Conservation (phyloP, 805 yeast species). For the Huiozyma sinensis region DNA sequence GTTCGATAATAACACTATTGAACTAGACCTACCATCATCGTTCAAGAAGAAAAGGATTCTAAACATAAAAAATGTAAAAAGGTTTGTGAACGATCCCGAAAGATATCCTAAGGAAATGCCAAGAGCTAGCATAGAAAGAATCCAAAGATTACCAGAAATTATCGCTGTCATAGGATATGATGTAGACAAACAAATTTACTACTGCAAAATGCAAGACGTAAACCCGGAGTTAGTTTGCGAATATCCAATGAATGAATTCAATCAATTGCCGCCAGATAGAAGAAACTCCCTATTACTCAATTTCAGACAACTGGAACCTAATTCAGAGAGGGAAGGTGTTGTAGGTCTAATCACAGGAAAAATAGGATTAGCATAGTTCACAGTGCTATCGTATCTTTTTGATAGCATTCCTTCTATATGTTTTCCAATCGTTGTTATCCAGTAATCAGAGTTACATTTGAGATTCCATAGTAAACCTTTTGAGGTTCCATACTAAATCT, state of each 20-base stretch:
- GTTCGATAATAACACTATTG: constrained; percentile 4
- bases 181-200: not conserved
- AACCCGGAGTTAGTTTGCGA: constrained; percentile 2
- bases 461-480: too few species aligned
- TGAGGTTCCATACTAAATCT: too few species aligned
- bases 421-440: too few species aligned
- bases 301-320: too few species aligned
- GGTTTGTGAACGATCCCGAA: not conserved
- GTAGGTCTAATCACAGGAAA: too few species aligned
- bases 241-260: constrained; percentile 1
- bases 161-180: constrained; percentile 3
- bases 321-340: too few species aligned
- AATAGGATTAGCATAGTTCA: too few species aligned
- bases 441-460: too few species aligned
- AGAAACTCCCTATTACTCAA: too few species aligned
- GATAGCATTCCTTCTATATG: too few species aligned
- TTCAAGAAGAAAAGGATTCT: constrained; percentile 3
- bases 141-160: not conserved
- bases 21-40: constrained; percentile 4
- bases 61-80: constrained; percentile 3
- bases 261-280: too few species aligned
- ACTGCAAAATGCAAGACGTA: constrained; percentile 3
- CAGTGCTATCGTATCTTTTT: too few species aligned
- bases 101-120: not conserved
- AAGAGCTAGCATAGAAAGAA: not conserved